A percentile compares a stretch with the other conserved stretches of the same genome.
Evolutionary conservation across 73 alveolate species (phyloP).

Genomic region (Symbiodinium natans): DNA sequence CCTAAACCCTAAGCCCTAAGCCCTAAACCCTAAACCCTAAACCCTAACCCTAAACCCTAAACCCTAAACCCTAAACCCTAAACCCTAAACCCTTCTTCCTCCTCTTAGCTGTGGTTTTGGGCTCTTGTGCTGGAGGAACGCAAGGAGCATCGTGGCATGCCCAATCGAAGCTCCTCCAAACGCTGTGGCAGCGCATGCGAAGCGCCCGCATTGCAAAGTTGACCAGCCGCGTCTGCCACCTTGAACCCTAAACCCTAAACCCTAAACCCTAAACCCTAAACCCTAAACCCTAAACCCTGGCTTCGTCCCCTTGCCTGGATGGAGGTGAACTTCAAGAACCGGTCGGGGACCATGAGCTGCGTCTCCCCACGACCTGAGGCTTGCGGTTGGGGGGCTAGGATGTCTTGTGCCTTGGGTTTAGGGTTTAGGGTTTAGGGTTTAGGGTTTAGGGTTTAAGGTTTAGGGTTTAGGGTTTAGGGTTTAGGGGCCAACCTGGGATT

Average conservation of each 20-base stretch:
- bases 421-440: background rate
- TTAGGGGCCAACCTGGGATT: no score
- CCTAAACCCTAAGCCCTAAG: background rate
- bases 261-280: background rate
- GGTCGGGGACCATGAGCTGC: slow-evolving; percentile 32
- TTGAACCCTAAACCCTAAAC: background rate
- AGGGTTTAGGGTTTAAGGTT: no score
- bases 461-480: no score
- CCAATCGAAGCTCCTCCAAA: no score
- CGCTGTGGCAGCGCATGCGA: no score
- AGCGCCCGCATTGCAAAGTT: no score
- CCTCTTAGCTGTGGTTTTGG: background rate
- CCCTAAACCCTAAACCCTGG: no score
- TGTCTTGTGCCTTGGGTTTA: background rate
- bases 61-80: background rate
- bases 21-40: background rate
- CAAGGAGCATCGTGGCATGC: no score
- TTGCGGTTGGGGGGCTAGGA: no score
- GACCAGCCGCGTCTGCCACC: background rate
- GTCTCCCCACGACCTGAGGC: slow-evolving; percentile 28
- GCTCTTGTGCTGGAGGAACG: background rate
- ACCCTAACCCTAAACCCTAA: background rate
- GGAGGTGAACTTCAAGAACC: slow-evolving; percentile 18
- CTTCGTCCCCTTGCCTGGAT: slow-evolving; percentile 15
- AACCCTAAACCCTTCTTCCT: no score